Conservation (phyloP, 169 alveolate species). For the Plasmodium cynomolgi region DNA sequence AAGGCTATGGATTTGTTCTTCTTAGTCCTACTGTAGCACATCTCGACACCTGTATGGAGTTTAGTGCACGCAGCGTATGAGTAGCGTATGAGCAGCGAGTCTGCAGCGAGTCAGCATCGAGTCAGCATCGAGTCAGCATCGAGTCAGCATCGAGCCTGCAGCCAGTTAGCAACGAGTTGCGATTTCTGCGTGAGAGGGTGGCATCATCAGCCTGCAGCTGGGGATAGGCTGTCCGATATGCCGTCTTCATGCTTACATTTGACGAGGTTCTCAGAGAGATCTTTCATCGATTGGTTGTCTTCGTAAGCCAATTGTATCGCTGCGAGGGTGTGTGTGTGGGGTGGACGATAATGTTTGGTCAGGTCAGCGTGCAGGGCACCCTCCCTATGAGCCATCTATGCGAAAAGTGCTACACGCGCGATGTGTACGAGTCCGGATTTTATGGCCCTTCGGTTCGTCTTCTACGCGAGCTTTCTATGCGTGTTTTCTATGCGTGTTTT, state of each 20-base stretch:
- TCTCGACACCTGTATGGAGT: constrained; percentile 14
- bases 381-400: neutral
- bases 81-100: neutral
- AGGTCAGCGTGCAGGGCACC: neutral
- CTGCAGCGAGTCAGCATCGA: neutral
- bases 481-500: neutral
- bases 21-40: neutral
- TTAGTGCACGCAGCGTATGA: neutral
- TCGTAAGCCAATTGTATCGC: constrained; percentile 52
- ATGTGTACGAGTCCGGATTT: neutral
- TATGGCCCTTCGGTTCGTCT: neutral
- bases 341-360: neutral
- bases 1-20: neutral
- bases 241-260: constrained; percentile 12
- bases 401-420: neutral
- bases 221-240: neutral
- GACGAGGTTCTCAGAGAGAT: constrained; percentile 18
- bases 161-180: neutral
- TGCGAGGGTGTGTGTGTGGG: neutral
- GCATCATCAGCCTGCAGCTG: neutral
- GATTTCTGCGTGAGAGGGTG: neutral
- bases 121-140: too few species aligned
- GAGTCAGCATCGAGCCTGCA: too few species aligned
- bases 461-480: neutral
- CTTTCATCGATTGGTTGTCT: neutral